Evolutionary conservation across 2,329 filamentous ascomycete species (phyloP).

Genomic region (Boeremia exigua): DNA sequence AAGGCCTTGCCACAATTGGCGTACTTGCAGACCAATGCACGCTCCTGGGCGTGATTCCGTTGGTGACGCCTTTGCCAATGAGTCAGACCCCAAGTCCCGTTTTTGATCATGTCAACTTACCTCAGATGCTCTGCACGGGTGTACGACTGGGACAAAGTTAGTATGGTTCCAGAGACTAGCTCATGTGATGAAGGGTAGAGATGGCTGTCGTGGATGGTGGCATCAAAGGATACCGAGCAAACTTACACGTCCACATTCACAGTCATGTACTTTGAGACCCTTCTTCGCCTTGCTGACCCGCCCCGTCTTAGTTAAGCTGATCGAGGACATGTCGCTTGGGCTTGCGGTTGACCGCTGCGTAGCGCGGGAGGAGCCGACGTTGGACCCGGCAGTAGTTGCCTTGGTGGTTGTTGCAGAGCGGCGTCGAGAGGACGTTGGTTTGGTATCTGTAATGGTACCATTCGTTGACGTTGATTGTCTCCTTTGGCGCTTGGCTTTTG

Average conservation of each 20-base stretch:
- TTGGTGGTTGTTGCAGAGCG: slow-evolving; percentile 33
- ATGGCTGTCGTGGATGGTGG: not conserved
- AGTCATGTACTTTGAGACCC: slow-evolving; percentile 54
- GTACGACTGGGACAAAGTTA: slow-evolving; percentile 50
- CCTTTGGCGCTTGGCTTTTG: slow-evolving; percentile 28
- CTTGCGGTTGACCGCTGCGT: slow-evolving; percentile 40
- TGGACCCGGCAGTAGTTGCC: slow-evolving; percentile 30
- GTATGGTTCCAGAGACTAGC: slow-evolving; percentile 4
- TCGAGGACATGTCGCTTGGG: slow-evolving; percentile 37
- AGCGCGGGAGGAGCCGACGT: slow-evolving; percentile 37
- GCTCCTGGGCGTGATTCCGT: slow-evolving; percentile 54
- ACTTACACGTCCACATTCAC: slow-evolving; percentile 57
- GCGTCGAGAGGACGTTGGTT: slow-evolving; percentile 34
- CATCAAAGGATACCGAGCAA: not conserved
- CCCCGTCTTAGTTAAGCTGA: slow-evolving; percentile 54
- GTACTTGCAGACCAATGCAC: slow-evolving; percentile 49
- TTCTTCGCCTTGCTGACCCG: slow-evolving; percentile 57
- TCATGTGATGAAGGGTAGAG: not conserved
- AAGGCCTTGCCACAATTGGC: slow-evolving; percentile 52
- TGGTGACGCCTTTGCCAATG: slow-evolving; percentile 50
- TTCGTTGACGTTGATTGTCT: slow-evolving; percentile 35
- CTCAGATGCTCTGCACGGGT: slow-evolving; percentile 56
- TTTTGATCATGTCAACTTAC: slow-evolving; percentile 26
- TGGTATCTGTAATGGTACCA: slow-evolving; percentile 31
- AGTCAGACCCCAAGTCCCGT: not conserved